Evolutionary conservation across 306 rosid species (phyloP).

Genomic region (Arachis stenosperma): DNA sequence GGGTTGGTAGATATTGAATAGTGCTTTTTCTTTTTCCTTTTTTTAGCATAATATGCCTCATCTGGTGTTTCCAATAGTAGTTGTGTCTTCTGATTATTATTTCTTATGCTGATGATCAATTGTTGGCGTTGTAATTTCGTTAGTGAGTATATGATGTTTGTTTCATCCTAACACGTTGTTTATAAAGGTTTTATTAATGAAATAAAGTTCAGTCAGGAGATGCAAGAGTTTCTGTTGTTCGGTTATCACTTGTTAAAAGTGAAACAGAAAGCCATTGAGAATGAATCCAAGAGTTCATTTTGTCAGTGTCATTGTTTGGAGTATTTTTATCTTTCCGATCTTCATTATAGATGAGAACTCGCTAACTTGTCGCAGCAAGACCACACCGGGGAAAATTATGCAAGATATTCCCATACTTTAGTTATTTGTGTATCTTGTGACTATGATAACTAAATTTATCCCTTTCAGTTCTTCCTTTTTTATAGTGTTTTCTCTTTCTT

Average conservation of each 20-base stretch:
- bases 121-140: conserved; percentile 15
- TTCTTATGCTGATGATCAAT: background rate
- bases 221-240: background rate
- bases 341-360: no score
- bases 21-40: background rate
- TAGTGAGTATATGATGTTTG: conserved; percentile 6
- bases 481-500: no score
- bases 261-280: background rate
- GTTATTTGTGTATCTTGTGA: no score
- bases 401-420: no score
- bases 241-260: background rate
- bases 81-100: conserved; percentile 13
- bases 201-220: background rate
- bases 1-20: conserved; percentile 60
- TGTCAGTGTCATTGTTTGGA: no score
- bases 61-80: conserved; percentile 18
- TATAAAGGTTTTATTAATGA: background rate
- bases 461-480: no score
- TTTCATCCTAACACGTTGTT: conserved; percentile 19
- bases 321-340: no score
- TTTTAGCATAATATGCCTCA: conserved; percentile 10
- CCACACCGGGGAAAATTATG: no score
- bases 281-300: background rate
- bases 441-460: no score
- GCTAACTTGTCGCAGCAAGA: no score